phyloP scores from a whole-genome alignment of 139 green algal genomes.

The Diplosphaera chodatii region DNA sequence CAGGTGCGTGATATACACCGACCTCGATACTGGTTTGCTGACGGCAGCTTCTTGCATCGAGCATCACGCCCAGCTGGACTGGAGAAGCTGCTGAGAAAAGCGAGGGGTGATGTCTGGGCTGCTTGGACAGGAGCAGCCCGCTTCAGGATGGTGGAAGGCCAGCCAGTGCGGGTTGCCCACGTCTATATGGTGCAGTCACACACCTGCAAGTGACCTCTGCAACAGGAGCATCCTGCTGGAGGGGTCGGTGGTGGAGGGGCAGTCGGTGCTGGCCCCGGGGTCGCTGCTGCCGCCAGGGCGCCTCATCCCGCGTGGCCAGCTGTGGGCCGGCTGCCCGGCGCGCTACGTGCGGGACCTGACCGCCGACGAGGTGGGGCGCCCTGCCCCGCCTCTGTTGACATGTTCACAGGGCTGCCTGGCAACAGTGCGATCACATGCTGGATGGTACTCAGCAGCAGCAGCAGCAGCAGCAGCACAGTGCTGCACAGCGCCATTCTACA shows the following conservation, averaged over 20 bases:
- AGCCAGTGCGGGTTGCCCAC: too few relatives aligned
- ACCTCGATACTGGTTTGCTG: slow-evolving; percentile 20
- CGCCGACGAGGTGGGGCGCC: background rate
- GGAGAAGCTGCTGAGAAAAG: too few relatives aligned
- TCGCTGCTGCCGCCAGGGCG: slow-evolving; percentile 76
- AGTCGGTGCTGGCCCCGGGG: slow-evolving; percentile 67
- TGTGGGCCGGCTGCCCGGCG: slow-evolving; percentile 82
- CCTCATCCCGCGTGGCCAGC: slow-evolving; percentile 67
- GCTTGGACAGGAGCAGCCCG: too few relatives aligned
- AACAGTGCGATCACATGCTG: too few relatives aligned
- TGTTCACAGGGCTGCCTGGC: too few relatives aligned
- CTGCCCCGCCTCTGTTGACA: background rate
- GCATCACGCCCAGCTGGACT: background rate
- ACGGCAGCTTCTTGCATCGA: background rate
- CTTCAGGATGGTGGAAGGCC: too few relatives aligned
- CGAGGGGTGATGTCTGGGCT: too few relatives aligned
- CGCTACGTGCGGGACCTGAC: slow-evolving; percentile 72
- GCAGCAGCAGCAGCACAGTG: too few relatives aligned
- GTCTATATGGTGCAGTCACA: too few relatives aligned
- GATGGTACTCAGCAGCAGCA: too few relatives aligned
- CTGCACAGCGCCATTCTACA: too few relatives aligned
- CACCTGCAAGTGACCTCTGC: background rate
- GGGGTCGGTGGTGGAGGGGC: slow-evolving; percentile 52
- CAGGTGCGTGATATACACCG: too few relatives aligned
- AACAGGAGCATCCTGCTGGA: slow-evolving; percentile 19